A percentile compares a stretch with the other conserved stretches of the same genome.
Evolutionary conservation across 257 asterid species (phyloP).

Genomic region (Fraxinus anomala): DNA sequence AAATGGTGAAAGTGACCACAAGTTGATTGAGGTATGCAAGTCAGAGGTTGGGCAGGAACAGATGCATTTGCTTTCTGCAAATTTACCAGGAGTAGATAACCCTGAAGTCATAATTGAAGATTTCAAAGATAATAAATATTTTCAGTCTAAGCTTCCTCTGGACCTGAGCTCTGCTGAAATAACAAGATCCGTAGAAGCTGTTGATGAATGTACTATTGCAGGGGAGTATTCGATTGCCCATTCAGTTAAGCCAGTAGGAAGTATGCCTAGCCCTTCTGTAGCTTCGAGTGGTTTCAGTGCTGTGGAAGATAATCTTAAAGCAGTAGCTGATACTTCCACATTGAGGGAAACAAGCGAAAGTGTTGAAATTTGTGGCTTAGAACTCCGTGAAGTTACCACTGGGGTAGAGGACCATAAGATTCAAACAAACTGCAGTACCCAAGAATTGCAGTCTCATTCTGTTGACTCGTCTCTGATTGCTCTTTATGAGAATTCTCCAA

Average conservation of each 20-base stretch:
- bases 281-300: conserved; percentile 18
- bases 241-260: conserved; percentile 31
- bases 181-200: conserved; percentile 28
- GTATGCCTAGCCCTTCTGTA: conserved; percentile 23
- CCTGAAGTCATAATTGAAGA: conserved; percentile 29
- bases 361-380: conserved; percentile 10
- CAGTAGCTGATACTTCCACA: conserved; percentile 22
- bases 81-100: conserved; percentile 24
- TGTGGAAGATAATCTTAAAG: conserved; percentile 21
- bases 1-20: conserved; percentile 9
- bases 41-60: conserved; percentile 20
- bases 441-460: conserved; percentile 21
- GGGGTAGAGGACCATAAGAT: conserved; percentile 15
- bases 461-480: conserved; percentile 20
- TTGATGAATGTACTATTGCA: conserved; percentile 12
- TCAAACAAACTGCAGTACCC: conserved; percentile 9
- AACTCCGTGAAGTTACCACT: neutral
- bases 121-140: conserved; percentile 30
- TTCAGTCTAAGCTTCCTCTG: conserved; percentile 35
- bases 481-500: conserved; percentile 9
- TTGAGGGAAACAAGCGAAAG: neutral
- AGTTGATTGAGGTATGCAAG: conserved; percentile 17
- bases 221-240: conserved; percentile 27
- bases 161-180: conserved; percentile 36
- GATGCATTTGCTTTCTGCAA: conserved; percentile 24